Base-by-base conservation (phyloP, 2,329 filamentous ascomycete species). In the Cadophora sp. region DNA sequence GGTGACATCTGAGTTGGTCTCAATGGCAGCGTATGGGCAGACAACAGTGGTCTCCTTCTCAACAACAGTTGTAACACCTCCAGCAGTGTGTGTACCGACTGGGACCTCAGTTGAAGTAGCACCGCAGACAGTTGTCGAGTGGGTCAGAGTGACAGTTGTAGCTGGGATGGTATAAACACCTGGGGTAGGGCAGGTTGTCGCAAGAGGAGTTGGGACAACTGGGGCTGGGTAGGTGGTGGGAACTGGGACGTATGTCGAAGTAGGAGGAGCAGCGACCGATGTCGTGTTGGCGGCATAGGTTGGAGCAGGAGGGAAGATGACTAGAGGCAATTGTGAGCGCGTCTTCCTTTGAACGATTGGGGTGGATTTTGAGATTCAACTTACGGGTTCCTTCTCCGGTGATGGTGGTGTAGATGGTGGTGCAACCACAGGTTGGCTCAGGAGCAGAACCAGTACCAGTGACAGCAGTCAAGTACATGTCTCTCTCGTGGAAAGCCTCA, bases 101-200 rank as follows among this genome's bases (percentile, higher is more conserved):
- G 89, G 81, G 59, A 92, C 82, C 60, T 83, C 79, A 72, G 90
- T 91, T 67, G 86, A 84, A 70, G 87, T 83, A 62, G 86, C 85
- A 73, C 80, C 89, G 79, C 86, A 88, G 69, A 91, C 89, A 47
- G 89, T 91, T 73, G 88, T 91, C 68, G 86, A 85, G 78, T 88
- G 82, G 70, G 84, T 88, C 72, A 94, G 81, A 68, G 87, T 89
- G 71, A 92, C 76, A 70, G 91, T 94, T 73, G 85, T 91, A 67
- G 90, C 89, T 73, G 89, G 88, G 83, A 92, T 88, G 72, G 91
- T 93, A 83, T 93, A 94, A 70, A 85, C 86, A 79, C 91, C 91
- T 39, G 91, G 87, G 55, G 87, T 89, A 63, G 87, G 81, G 84
- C 84, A 90, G 58, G 78, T 81, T 70, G 82, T 84, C 62, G 83